A percentile compares a stretch with the other conserved stretches of the same genome.
These are phyloP conservation scores for Hymenoscyphus occultus DNA, from an alignment of 2,329 filamentous ascomycete species.

Conservation along the genomic window DNA sequence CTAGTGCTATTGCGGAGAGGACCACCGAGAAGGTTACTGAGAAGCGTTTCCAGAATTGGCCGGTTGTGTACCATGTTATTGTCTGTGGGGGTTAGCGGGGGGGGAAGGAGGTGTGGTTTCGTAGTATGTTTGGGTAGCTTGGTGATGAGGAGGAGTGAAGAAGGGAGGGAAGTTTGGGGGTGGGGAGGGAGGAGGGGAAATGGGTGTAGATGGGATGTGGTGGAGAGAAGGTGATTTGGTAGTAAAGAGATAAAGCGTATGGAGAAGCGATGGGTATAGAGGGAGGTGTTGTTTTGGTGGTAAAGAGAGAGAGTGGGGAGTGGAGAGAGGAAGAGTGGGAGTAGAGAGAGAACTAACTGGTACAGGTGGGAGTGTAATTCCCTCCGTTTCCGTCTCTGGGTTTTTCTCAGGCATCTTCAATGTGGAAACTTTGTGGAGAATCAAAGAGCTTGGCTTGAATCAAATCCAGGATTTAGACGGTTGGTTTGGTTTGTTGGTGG, in stretches of 20 bases:
- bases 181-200: neutral
- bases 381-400: neutral
- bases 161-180: neutral
- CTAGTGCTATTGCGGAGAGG: too few species aligned
- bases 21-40: too few species aligned
- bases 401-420: neutral
- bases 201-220: neutral
- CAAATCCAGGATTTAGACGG: neutral
- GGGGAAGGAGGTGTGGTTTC: neutral
- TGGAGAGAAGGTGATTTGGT: too few species aligned
- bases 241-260: too few species aligned
- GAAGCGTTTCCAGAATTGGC: too few species aligned
- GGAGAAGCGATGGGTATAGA: too few species aligned
- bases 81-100: too few species aligned
- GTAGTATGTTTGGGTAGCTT: slow-evolving; percentile 2
- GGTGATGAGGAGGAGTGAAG: too few species aligned
- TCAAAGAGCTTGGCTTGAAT: too few species aligned
- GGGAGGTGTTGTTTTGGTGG: neutral
- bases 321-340: neutral
- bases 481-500: neutral
- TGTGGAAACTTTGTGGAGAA: too few species aligned
- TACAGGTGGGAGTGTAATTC: neutral
- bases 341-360: neutral
- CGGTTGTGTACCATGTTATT: too few species aligned
- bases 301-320: neutral